These are phyloP conservation scores for Heliamphora exappendiculata DNA, from an alignment of 148 eudicot species.

Conservation along the genomic window DNA sequence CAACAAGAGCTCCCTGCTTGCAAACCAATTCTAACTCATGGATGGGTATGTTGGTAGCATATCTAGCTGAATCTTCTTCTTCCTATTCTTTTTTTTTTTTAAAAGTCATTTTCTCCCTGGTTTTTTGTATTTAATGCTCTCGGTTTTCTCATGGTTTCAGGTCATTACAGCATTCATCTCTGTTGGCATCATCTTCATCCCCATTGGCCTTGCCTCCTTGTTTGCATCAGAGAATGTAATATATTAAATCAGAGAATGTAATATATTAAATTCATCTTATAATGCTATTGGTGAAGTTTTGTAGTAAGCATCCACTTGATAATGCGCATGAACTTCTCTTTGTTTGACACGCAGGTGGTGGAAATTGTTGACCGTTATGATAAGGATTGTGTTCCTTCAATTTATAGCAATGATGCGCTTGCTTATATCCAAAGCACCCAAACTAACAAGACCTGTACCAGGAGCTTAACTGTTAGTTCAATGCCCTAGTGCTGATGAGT, in stretches of 20 bases:
- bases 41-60: slow-evolving; percentile 44
- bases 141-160: slow-evolving; percentile 30
- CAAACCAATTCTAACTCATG: slow-evolving; percentile 74
- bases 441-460: slow-evolving; percentile 63
- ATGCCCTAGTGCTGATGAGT: slow-evolving; percentile 1
- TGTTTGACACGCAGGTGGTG: slow-evolving; percentile 50
- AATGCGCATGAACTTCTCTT: slow-evolving; percentile 5
- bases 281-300: slow-evolving; percentile 1
- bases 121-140: not conserved
- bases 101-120: not conserved
- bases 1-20: slow-evolving; percentile 96
- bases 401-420: slow-evolving; percentile 18
- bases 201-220: slow-evolving; percentile 61
- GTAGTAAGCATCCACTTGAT: slow-evolving; percentile 5
- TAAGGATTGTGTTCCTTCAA: slow-evolving; percentile 45
- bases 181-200: slow-evolving; percentile 63
- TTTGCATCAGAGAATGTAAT: slow-evolving; percentile 64
- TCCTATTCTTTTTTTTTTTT: too few species aligned
- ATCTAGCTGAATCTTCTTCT: not conserved
- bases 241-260: slow-evolving; percentile 40
- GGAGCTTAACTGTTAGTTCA: slow-evolving; percentile 47
- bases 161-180: slow-evolving; percentile 47
- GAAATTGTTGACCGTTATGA: slow-evolving; percentile 71
- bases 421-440: slow-evolving; percentile 42
- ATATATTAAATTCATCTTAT: slow-evolving; percentile 7